These are phyloP conservation scores for Dalechampia spathulata DNA, from an alignment of 441 rosid species.

Conservation along the genomic window DNA sequence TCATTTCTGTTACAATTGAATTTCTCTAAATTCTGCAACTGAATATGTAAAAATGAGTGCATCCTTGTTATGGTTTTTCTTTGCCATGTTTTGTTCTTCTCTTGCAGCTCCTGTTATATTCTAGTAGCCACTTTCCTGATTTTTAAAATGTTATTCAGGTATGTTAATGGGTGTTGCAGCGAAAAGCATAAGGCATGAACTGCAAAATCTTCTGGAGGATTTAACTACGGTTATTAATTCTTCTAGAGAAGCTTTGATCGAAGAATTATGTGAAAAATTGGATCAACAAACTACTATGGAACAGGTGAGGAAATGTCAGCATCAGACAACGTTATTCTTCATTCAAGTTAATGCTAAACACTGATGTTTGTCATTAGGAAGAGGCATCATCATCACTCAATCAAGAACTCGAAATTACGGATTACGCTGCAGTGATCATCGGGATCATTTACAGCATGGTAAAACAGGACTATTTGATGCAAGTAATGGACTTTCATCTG, in stretches of 20 bases:
- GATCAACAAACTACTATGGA: slow-evolving; percentile 22
- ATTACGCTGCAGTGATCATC: slow-evolving; percentile 44
- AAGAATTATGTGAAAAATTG: slow-evolving; percentile 20
- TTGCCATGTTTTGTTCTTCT: too few species aligned
- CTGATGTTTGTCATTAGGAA: slow-evolving; percentile 22
- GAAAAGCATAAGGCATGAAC: slow-evolving; percentile 39
- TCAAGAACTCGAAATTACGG: slow-evolving; percentile 33
- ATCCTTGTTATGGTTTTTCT: too few species aligned
- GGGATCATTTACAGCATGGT: slow-evolving; percentile 58
- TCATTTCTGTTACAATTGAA: too few species aligned
- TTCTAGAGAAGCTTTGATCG: slow-evolving; percentile 23
- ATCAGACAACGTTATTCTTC: neutral
- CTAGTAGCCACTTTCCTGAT: too few species aligned
- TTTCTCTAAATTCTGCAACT: too few species aligned
- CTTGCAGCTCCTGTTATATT: too few species aligned
- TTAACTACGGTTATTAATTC: slow-evolving; percentile 31
- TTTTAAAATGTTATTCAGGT: too few species aligned
- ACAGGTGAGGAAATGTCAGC: slow-evolving; percentile 29
- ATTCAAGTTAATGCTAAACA: neutral
- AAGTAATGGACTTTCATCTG: slow-evolving; percentile 32
- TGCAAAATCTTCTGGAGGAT: slow-evolving; percentile 41
- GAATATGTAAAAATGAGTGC: too few species aligned
- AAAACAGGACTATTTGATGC: slow-evolving; percentile 75
- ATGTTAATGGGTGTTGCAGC: slow-evolving; percentile 35
- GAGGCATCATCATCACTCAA: slow-evolving; percentile 13